Percentiles rank a stretch among this genome's conserved stretches.
Evolutionary conservation across 148 eudicot genomes (phyloP).

Genomic region (Beta vulgaris): DNA sequence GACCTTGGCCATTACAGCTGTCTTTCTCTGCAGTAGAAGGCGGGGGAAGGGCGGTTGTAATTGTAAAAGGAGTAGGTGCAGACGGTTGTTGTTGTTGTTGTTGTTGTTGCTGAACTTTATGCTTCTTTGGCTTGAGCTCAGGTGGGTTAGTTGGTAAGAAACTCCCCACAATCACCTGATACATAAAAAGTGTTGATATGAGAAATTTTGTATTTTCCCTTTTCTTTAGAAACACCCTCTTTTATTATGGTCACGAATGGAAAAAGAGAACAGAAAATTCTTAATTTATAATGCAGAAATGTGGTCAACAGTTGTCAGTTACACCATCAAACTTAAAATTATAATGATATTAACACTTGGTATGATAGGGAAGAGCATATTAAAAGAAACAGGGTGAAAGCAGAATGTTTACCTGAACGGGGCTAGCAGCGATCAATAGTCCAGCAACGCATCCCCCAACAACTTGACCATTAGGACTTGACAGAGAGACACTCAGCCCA

Average conservation of each 20-base stretch:
- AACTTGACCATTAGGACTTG: slow-evolving; percentile 67
- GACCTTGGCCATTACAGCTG: slow-evolving; percentile 36
- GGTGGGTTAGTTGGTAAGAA: slow-evolving; percentile 42
- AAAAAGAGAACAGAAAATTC: background rate
- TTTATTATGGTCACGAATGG: background rate
- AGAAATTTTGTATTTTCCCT: no score
- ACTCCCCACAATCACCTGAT: slow-evolving; percentile 47
- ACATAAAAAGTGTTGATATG: slow-evolving; percentile 5
- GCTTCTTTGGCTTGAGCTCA: slow-evolving; percentile 45
- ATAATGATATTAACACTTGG: background rate
- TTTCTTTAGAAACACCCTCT: background rate
- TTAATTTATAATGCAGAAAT: background rate
- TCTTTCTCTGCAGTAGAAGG: slow-evolving; percentile 32
- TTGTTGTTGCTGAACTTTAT: slow-evolving; percentile 20
- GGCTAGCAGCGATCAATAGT: slow-evolving; percentile 55
- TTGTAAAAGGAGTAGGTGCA: slow-evolving; percentile 25
- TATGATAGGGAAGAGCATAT: background rate
- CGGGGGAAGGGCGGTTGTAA: slow-evolving; percentile 28
- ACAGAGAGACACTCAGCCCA: slow-evolving; percentile 54
- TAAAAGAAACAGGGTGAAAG: background rate
- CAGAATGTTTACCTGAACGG: slow-evolving; percentile 38
- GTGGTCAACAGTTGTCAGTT: background rate
- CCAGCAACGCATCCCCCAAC: slow-evolving; percentile 56
- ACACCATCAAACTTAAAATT: background rate
- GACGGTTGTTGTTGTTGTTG: slow-evolving; percentile 16